Evolutionary conservation across 164 flowering plant species (phyloP).

Genomic region (Magnolia kwangsiensis): DNA sequence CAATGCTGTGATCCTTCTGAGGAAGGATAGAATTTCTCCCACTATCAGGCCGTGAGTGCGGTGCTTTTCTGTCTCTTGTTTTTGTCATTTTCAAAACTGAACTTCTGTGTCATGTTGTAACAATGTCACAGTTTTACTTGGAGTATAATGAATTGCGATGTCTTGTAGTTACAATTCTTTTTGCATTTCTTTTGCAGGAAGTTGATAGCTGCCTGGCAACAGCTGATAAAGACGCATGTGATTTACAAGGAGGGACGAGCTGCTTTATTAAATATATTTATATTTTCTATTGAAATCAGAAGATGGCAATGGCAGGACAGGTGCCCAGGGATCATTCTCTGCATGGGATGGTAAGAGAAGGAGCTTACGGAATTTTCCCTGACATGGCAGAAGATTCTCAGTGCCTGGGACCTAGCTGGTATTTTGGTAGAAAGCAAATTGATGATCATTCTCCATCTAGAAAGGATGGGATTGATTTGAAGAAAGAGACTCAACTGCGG

Average conservation of each 20-base stretch:
- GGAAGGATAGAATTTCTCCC: not conserved
- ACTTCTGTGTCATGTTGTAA: not conserved
- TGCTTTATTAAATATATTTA: not conserved
- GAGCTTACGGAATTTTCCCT: slow-evolving; percentile 2
- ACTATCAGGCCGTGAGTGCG: not conserved
- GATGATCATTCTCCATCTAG: slow-evolving; percentile 64
- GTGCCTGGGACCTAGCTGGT: slow-evolving; percentile 37
- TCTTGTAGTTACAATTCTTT: not conserved
- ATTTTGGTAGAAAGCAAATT: slow-evolving; percentile 45
- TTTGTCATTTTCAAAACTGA: not conserved
- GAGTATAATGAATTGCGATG: not conserved
- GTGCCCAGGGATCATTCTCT: slow-evolving; percentile 20
- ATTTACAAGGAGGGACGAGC: not conserved
- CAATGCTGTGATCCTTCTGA: not conserved
- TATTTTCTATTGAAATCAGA: slow-evolving; percentile 8
- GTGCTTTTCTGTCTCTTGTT: not conserved
- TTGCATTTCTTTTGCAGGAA: slow-evolving; percentile 9
- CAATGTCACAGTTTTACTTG: not conserved
- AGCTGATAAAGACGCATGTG: not conserved
- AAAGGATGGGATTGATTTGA: slow-evolving; percentile 52
- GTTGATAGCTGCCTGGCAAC: not conserved
- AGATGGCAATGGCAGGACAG: slow-evolving; percentile 24
- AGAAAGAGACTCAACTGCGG: slow-evolving; percentile 41
- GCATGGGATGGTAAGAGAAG: slow-evolving; percentile 10
- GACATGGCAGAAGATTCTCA: slow-evolving; percentile 21